These are phyloP conservation scores for Fusarium tjaetaba DNA, from an alignment of 2,329 filamentous ascomycete species.

Conservation along the genomic window DNA sequence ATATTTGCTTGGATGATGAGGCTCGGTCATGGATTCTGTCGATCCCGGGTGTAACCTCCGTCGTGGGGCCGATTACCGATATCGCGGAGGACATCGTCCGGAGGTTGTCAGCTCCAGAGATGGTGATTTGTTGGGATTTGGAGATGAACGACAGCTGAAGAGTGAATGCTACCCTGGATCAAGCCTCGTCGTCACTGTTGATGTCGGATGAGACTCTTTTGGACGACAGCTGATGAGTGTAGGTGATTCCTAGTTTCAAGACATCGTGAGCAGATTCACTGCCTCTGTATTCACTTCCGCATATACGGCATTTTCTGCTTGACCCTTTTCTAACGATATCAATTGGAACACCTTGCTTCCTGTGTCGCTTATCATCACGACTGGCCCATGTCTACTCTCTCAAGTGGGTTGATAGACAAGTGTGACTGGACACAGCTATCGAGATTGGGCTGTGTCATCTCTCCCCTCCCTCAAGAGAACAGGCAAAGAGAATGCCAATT, in stretches of 20 bases:
- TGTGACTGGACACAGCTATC: not conserved
- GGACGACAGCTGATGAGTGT: no score
- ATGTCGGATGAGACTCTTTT: not conserved
- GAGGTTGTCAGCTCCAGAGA: not conserved
- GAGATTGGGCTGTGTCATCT: not conserved
- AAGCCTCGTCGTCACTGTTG: slow-evolving; percentile 3
- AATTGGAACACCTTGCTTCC: not conserved
- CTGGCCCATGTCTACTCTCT: not conserved
- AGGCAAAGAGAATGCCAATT: not conserved
- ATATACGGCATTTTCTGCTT: no score
- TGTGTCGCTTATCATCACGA: fast-evolving
- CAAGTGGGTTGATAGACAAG: no score
- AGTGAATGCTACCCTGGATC: not conserved
- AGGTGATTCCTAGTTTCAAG: not conserved
- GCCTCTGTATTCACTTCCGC: not conserved
- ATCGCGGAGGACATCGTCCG: slow-evolving; percentile 11
- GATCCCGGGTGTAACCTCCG: slow-evolving; percentile 30
- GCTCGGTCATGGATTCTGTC: slow-evolving; percentile 23
- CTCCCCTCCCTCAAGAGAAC: not conserved
- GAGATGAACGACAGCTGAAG: not conserved
- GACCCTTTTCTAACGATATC: not conserved
- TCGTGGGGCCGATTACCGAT: slow-evolving; percentile 25
- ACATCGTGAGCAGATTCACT: not conserved
- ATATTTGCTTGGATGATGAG: slow-evolving; percentile 2
- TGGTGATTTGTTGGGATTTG: not conserved